phyloP scores from a whole-genome alignment of 164 flowering plant genomes.

The Aristolochia contorta region DNA sequence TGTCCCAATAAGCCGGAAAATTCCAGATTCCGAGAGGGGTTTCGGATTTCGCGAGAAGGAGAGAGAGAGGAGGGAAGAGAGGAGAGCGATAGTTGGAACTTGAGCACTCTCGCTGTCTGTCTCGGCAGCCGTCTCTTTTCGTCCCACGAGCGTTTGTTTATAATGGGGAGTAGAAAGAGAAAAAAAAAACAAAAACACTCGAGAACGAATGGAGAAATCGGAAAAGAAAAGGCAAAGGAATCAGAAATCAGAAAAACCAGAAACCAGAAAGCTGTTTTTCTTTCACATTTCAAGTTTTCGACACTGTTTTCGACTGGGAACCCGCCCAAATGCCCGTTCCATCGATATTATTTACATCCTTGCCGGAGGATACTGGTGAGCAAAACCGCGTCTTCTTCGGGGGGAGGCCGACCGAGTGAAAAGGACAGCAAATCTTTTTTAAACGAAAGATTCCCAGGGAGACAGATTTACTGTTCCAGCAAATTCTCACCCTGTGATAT shows the following conservation, averaged over 20 bases:
- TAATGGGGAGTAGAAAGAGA: slow-evolving; percentile 5
- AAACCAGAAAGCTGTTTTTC: neutral
- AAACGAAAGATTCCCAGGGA: too few species aligned
- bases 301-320: too few species aligned
- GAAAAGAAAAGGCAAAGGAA: neutral
- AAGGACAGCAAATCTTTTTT: too few species aligned
- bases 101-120: neutral
- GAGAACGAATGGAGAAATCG: neutral
- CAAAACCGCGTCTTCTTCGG: too few species aligned
- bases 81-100: neutral
- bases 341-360: too few species aligned
- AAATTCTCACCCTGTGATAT: too few species aligned
- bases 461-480: too few species aligned
- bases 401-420: too few species aligned
- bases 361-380: too few species aligned
- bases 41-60: neutral
- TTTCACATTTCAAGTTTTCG: too few species aligned
- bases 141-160: slow-evolving; percentile 7
- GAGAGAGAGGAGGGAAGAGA: slow-evolving; percentile 1
- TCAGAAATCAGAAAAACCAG: neutral
- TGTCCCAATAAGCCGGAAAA: slow-evolving; percentile 13
- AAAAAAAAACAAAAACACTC: neutral
- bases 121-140: neutral
- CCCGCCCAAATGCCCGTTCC: too few species aligned
- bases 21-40: neutral